Percentiles rank a stretch among this genome's conserved stretches.
Conservation (phyloP, 176 grass and related monocot species). For the Oryza rufipogon region DNA sequence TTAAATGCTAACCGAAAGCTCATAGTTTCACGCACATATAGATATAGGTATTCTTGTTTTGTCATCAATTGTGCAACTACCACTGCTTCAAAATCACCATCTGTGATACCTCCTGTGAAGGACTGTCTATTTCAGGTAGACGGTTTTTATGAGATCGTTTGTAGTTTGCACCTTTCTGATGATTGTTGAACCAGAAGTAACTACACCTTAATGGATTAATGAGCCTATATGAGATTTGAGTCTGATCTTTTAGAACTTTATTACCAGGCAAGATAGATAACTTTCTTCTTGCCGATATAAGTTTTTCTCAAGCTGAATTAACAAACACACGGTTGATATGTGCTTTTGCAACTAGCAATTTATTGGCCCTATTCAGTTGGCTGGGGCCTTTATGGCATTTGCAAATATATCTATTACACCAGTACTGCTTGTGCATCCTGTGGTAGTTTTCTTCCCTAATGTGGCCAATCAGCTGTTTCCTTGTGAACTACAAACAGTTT, state of each 20-base stretch:
- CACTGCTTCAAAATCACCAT: not conserved
- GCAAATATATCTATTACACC: not conserved
- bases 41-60: not conserved
- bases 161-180: not conserved
- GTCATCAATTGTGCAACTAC: not conserved
- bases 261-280: not conserved
- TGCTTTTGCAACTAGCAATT: not conserved
- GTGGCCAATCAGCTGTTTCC: not conserved
- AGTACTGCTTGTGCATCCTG: not conserved
- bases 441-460: not conserved
- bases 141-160: not conserved
- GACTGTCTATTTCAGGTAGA: conserved; percentile 3
- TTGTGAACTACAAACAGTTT: conserved; percentile 5
- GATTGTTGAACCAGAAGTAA: not conserved
- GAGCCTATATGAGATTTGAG: not conserved
- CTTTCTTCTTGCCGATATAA: not conserved
- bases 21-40: not conserved
- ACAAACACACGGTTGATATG: not conserved
- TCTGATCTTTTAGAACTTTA: not conserved
- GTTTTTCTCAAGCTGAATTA: not conserved
- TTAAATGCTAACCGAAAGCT: not conserved
- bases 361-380: not conserved
- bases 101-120: not conserved
- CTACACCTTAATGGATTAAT: not conserved
- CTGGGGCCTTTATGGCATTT: not conserved